Base-by-base conservation (phyloP, 768 basidiomycete species). In the Suillus subluteus region DNA sequence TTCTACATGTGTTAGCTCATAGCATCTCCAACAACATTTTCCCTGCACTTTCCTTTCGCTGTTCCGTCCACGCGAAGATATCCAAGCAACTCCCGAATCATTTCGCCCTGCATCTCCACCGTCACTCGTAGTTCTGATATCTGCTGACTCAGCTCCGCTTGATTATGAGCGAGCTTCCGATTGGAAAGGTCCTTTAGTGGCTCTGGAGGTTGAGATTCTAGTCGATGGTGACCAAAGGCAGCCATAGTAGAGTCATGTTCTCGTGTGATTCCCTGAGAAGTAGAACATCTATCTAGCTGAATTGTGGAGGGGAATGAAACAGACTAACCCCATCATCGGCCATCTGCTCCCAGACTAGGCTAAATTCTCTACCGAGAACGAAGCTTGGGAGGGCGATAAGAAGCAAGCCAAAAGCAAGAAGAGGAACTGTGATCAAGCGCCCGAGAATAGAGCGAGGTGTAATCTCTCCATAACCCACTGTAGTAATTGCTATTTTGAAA, bases 391-490 rank as follows among this genome's bases (percentile, higher is more conserved):
- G 83, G 0, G 95, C 96, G 73, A 98, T 95, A 50, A 96, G 83
- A 0, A 98, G 83, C 12, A 97, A 82, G 3, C 95, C 95, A 70
- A 94, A 96, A 15, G 94, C 84, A 58, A 98, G 87, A 23, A 98
- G 84, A 0, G 95, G 95, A 1, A 96, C 80, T 0, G 95, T 95
- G 70, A 97, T 82, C 43, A 96, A 80, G 2, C 94, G 89, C 0
- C 95, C 95, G n/a, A 96, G 82, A 76, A 91, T 89, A 1, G 94
- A 94, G 15, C 92, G 87, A 0, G 95, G 95, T 0, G 92, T 94
- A 63, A 96, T 93, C 76, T 97, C 95, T 44, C 95, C 95, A 71
- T 95, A 97, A 15, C 95, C 94, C 1, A 95, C 92, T 0, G 95
- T 96, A 3, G 91, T 91, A 68, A 96, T 95, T 0, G 95, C 90